Percentiles rank a stretch among this genome's conserved stretches.
Evolutionary conservation across 495 filamentous ascomycete genomes (phyloP).

Genomic region (Penicillium canariense): DNA sequence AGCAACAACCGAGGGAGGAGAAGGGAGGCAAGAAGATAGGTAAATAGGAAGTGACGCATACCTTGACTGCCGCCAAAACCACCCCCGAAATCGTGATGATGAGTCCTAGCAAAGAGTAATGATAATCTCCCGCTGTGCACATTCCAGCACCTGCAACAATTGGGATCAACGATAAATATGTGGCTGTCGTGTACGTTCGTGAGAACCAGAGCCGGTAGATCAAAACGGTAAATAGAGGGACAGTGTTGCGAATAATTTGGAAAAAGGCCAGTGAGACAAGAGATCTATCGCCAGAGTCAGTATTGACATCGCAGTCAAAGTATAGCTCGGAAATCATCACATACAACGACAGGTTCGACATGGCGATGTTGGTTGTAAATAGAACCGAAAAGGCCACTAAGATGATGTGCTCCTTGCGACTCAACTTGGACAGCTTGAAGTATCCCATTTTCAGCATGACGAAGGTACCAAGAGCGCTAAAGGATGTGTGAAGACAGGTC

Average conservation of each 20-base stretch:
- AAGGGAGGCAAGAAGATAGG: not conserved
- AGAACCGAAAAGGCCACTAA: constrained; percentile 17
- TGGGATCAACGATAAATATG: constrained; percentile 16
- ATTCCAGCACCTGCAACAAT: constrained; percentile 19
- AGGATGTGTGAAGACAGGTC: constrained; percentile 16
- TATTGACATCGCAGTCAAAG: not conserved
- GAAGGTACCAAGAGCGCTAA: constrained; percentile 13
- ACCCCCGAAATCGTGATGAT: constrained; percentile 14
- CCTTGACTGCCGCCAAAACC: constrained; percentile 17
- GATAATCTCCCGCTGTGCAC: constrained; percentile 18
- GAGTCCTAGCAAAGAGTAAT: constrained; percentile 12
- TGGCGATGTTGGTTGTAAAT: constrained; percentile 20
- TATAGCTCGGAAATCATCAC: not conserved
- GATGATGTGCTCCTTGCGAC: constrained; percentile 12
- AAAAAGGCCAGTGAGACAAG: constrained; percentile 20
- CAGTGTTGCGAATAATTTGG: constrained; percentile 21
- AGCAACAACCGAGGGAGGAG: not conserved
- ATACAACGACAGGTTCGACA: constrained; percentile 19
- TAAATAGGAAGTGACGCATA: not conserved
- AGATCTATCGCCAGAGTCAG: not conserved
- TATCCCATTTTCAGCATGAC: constrained; percentile 15
- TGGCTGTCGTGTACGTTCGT: constrained; percentile 10
- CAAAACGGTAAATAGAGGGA: constrained; percentile 18
- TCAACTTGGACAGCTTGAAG: constrained; percentile 14
- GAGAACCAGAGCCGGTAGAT: constrained; percentile 19